A percentile compares a stretch with the other conserved stretches of the same genome.
These are phyloP conservation scores for Thelonectria rubi DNA, from an alignment of 2,329 filamentous ascomycete species.

Conservation along the genomic window DNA sequence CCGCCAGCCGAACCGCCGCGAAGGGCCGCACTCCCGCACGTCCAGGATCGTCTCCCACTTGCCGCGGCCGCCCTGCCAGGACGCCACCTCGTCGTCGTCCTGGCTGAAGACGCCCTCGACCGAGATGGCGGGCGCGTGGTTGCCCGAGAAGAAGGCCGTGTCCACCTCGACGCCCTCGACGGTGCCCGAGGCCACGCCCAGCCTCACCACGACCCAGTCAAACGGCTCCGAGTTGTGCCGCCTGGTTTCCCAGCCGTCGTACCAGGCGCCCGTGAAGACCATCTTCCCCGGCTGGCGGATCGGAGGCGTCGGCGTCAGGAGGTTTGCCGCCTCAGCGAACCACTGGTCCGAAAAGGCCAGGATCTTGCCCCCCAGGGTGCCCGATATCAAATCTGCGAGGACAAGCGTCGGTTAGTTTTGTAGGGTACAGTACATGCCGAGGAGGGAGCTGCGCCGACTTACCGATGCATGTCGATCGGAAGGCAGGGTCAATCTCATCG, in stretches of 20 bases:
- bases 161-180: conserved; percentile 81
- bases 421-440: neutral
- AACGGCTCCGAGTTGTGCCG: conserved; percentile 71
- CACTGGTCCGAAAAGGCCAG: conserved; percentile 74
- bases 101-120: conserved; percentile 78
- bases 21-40: conserved; percentile 77
- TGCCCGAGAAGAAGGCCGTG: conserved; percentile 83
- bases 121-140: conserved; percentile 81
- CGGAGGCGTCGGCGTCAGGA: conserved; percentile 70
- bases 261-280: conserved; percentile 75
- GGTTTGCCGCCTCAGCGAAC: conserved; percentile 72
- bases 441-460: conserved; percentile 37
- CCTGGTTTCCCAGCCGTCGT: conserved; percentile 75
- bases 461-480: conserved; percentile 71
- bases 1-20: conserved; percentile 77
- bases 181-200: conserved; percentile 75
- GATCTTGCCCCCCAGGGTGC: conserved; percentile 68
- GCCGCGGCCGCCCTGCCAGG: conserved; percentile 66
- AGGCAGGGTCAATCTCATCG: conserved; percentile 67
- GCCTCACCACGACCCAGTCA: conserved; percentile 72
- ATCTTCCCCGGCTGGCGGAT: conserved; percentile 73
- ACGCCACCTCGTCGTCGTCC: conserved; percentile 70
- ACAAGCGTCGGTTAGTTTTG: conserved; percentile 5
- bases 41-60: conserved; percentile 78
- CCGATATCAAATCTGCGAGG: conserved; percentile 66